Conservation (phyloP, 192 early-diverging fungal genomes). For the Funneliformis geosporum region DNA sequence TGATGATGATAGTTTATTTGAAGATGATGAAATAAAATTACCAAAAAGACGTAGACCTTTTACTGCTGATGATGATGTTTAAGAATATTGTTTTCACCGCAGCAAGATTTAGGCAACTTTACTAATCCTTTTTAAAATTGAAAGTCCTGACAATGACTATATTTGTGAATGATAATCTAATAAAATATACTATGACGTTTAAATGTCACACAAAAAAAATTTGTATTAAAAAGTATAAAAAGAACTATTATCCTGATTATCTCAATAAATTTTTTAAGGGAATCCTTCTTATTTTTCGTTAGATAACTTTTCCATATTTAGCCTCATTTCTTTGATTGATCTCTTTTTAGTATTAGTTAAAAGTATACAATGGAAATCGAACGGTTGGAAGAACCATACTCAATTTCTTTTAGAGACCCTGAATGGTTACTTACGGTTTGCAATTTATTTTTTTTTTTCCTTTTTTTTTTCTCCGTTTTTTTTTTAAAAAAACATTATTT, state of each 20-base stretch:
- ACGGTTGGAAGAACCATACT: background rate
- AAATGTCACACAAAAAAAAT: too few relatives aligned
- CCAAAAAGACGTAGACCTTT: background rate
- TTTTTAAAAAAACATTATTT: background rate
- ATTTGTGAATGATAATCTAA: too few relatives aligned
- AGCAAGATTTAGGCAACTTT: too few relatives aligned
- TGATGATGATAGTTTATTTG: constrained; percentile 4
- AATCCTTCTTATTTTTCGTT: too few relatives aligned
- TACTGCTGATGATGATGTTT: too few relatives aligned
- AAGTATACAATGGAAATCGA: background rate
- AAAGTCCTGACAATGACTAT: too few relatives aligned
- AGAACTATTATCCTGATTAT: background rate
- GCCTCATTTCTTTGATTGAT: background rate
- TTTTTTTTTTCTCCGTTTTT: background rate
- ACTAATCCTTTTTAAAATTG: too few relatives aligned
- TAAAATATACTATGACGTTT: too few relatives aligned
- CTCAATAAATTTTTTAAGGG: background rate
- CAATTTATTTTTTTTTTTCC: background rate
- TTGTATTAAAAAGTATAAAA: background rate
- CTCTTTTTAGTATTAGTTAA: background rate
- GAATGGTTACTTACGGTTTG: background rate
- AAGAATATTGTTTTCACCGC: too few relatives aligned
- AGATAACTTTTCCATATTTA: too few relatives aligned
- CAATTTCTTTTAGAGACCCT: background rate
- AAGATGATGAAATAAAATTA: background rate